Conservation (phyloP, 140 eudicot species). For the Anethum foeniculum region DNA sequence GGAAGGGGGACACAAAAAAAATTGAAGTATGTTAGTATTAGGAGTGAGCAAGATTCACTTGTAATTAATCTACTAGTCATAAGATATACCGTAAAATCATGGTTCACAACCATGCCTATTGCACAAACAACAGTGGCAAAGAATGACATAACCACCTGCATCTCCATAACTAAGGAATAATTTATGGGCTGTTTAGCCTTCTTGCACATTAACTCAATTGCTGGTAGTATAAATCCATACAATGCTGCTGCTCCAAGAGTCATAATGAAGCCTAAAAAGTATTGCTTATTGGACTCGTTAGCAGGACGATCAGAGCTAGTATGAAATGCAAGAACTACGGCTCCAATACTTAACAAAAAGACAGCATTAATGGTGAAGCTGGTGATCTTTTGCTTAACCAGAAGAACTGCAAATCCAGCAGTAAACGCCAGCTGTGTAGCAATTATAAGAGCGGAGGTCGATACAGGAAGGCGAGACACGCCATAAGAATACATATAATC, state of each 20-base stretch:
- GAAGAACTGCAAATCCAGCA: conserved; percentile 35
- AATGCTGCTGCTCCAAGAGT: conserved; percentile 32
- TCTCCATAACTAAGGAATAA: conserved; percentile 46
- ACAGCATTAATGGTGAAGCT: conserved; percentile 28
- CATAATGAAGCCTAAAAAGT: conserved; percentile 35
- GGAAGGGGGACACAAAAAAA: not conserved
- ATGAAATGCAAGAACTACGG: conserved; percentile 22
- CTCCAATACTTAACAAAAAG: conserved; percentile 23
- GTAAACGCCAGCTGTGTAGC: conserved; percentile 48
- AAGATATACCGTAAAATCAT: conserved; percentile 33
- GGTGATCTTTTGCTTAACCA: conserved; percentile 23
- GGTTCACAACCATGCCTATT: conserved; percentile 37
- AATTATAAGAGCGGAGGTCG: conserved; percentile 39
- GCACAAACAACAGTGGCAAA: conserved; percentile 37
- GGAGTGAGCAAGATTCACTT: not conserved
- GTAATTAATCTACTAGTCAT: not conserved
- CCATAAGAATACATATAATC: conserved; percentile 38
- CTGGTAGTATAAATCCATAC: conserved; percentile 35
- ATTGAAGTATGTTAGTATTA: not conserved
- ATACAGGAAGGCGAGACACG: conserved; percentile 40
- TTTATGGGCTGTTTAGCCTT: conserved; percentile 37
- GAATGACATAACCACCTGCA: conserved; percentile 39
- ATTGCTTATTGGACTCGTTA: conserved; percentile 28
- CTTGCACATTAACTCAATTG: conserved; percentile 37
- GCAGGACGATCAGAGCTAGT: conserved; percentile 19